phyloP scores from a whole-genome alignment of 2,329 filamentous ascomycete genomes.

The Tothia fuscella region DNA sequence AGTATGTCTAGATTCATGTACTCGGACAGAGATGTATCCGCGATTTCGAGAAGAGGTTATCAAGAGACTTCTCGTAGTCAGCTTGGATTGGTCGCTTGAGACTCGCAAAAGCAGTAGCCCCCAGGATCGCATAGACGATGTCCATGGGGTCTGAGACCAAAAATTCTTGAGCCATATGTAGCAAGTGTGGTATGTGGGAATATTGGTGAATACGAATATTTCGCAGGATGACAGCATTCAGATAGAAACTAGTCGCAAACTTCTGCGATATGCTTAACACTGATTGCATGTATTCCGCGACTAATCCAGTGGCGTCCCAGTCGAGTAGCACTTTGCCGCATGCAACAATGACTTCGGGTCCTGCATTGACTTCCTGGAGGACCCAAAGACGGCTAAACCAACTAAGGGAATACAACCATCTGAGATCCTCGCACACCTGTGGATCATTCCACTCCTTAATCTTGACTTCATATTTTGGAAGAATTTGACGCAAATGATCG shows the following conservation, averaged over 20 bases:
- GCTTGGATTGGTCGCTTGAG: background rate
- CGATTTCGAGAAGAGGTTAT: background rate
- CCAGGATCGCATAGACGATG: background rate
- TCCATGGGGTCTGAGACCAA: background rate
- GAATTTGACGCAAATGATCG: background rate
- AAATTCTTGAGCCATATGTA: background rate
- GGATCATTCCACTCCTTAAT: no score
- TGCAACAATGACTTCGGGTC: background rate
- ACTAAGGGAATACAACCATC: background rate
- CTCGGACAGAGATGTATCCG: background rate
- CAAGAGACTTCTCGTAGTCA: background rate
- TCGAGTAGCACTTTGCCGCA: background rate
- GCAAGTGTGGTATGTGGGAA: background rate
- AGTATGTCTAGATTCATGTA: background rate
- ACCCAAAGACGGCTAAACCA: conserved; percentile 3
- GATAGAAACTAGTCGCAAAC: no score
- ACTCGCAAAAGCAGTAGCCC: background rate
- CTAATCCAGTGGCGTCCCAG: background rate
- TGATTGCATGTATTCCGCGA: background rate
- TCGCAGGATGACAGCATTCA: conserved; percentile 2
- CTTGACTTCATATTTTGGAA: no score
- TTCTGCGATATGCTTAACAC: no score
- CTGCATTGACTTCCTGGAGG: background rate
- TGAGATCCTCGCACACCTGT: background rate
- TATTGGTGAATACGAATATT: background rate